Evolutionary conservation across 2,329 filamentous ascomycete species (phyloP), one percentile per base, ranked within the genome.

Genomic region (Sphaerulina populicola): DNA sequence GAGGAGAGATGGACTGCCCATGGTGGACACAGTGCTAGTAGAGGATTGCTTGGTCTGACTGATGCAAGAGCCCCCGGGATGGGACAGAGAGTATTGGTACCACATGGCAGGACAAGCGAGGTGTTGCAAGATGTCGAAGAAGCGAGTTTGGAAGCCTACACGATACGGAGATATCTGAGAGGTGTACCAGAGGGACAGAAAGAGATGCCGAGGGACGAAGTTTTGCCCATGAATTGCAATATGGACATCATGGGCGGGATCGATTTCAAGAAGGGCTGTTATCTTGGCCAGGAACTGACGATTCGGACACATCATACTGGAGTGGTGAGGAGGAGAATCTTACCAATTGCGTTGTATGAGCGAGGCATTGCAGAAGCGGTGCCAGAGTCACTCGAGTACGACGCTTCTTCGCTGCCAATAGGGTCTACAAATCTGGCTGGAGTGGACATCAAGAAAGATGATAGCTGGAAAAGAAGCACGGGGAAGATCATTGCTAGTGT

Each of bases 261-360:
- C 59, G 88, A 96, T 70, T 98, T 93, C 72, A 82, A 82, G 65
- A 98, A 98, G 72, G 93, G 93, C 6, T 98, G 93, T 71, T 98
- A 98, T 69, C 81, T 97, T 6, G 93, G 93, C 0, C 93, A 98
- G 71, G 93, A 98, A 69, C 77, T 98, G 57, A 97, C 93, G 1
- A 95, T 97, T 58, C 84, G 93, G 38, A 98, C 93, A 1, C 85
- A 90, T 67, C 93, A 98, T 70, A 90, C 86, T 10, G 93, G 93
- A 18, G 88, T 98, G 12, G 88, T 98, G 37, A 78, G 93, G 55
- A 95, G 96, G 75, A 79, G 93, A 44, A 81, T 97, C 44, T 68
- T 98, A 47, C 93, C 93, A 0, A 82, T 91, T 31, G 71, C 85
- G 57, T 64, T 96, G 12, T 93, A 91, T 67, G 72, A 71, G 6